phyloP scores from a whole-genome alignment of 2,329 filamentous ascomycete species.

The Ceratocystis eucalypticola region DNA sequence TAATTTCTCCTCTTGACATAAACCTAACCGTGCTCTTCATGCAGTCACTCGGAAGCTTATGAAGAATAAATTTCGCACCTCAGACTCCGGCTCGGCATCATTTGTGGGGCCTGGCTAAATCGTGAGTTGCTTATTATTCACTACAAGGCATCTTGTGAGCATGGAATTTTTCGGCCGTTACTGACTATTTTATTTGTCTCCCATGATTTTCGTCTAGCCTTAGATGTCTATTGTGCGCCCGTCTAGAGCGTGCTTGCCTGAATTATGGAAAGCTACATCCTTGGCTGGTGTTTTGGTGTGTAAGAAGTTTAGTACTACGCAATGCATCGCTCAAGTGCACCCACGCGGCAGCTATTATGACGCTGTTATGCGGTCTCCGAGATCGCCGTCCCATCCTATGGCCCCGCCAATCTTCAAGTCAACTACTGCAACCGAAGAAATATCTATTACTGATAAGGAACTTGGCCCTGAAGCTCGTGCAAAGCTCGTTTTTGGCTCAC shows the following conservation, averaged over 20 bases:
- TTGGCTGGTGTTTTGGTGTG: neutral
- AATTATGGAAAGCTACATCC: neutral
- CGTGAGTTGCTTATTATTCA: neutral
- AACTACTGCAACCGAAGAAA: conserved; percentile 20
- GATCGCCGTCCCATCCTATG: conserved; percentile 4
- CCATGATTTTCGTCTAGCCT: neutral
- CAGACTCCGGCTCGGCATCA: neutral
- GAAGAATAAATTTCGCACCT: neutral
- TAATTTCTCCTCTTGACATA: neutral
- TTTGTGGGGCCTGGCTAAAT: conserved; percentile 3
- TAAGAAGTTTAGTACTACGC: neutral
- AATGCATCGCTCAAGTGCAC: conserved; percentile 26
- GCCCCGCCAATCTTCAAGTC: neutral
- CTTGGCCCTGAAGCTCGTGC: conserved; percentile 39
- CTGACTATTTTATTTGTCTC: neutral
- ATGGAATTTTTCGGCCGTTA: neutral
- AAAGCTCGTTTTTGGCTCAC: conserved; percentile 68
- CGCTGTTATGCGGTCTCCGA: conserved; percentile 35
- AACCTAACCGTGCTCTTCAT: neutral
- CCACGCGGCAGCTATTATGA: conserved; percentile 48
- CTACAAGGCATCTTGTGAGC: no score
- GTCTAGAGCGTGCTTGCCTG: neutral
- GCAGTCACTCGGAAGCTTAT: neutral
- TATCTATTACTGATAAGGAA: conserved; percentile 31
- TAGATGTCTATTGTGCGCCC: neutral